Conservation (phyloP, 1,284 basidiomycete genomes). For the Coriolopsis trogii region DNA sequence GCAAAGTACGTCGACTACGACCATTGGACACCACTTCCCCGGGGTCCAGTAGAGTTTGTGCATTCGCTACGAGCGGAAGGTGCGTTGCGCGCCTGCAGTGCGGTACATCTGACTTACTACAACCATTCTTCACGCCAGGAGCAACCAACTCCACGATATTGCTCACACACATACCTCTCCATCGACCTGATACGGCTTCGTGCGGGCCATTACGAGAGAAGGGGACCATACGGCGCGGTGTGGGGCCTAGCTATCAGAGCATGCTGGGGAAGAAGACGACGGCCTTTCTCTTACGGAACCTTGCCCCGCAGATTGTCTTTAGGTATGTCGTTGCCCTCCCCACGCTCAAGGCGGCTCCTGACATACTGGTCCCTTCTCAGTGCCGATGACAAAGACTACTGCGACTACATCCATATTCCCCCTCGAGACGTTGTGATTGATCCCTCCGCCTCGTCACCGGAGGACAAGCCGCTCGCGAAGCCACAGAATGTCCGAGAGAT, state of each 20-base stretch:
- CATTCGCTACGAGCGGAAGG: conserved; percentile 55
- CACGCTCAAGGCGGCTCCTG: not conserved
- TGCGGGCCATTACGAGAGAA: conserved; percentile 81
- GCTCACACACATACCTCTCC: conserved; percentile 83
- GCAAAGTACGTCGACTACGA: conserved; percentile 52
- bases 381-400: conserved; percentile 90
- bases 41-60: conserved; percentile 75
- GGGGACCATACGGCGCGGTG: conserved; percentile 72
- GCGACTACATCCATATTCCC: conserved; percentile 61
- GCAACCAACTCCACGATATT: conserved; percentile 57
- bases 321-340: conserved; percentile 49
- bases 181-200: conserved; percentile 64
- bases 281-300: conserved; percentile 64
- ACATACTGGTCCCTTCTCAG: conserved; percentile 39
- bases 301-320: conserved; percentile 71
- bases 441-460: not conserved
- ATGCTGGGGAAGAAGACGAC: conserved; percentile 75
- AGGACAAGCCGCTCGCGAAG: not conserved
- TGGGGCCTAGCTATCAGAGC: conserved; percentile 84
- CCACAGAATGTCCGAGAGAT: conserved; percentile 47
- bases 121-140: conserved; percentile 30
- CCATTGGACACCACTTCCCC: conserved; percentile 59
- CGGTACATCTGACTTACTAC: not conserved
- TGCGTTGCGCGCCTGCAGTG: conserved; percentile 29
- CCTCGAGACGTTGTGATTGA: conserved; percentile 41